These are phyloP conservation scores for Cylindrotheca closterium DNA, from an alignment of 108 stramenopile species.

Conservation along the genomic window DNA sequence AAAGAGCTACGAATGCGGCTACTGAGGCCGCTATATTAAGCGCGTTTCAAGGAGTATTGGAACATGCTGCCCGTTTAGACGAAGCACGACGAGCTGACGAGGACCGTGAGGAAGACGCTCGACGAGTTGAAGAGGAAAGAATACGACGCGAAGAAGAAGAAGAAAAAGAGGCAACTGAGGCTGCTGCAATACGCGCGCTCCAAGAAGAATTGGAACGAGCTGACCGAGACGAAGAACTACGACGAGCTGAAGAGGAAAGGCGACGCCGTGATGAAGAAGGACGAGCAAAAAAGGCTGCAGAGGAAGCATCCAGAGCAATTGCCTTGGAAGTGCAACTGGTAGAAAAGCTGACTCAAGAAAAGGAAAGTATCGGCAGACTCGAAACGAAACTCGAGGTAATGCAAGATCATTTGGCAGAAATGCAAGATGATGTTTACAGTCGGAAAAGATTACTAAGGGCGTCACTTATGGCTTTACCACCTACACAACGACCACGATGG, in stretches of 20 bases:
- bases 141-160: background rate
- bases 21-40: background rate
- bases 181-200: background rate
- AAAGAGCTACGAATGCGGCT: background rate
- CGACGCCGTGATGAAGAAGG: background rate
- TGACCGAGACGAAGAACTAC: background rate
- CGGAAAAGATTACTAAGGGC: background rate
- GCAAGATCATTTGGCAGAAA: background rate
- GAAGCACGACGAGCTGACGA: background rate
- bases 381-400: no score
- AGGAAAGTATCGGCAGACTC: no score
- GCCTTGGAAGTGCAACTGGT: no score
- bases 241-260: no score
- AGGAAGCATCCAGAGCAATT: background rate
- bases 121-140: background rate
- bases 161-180: background rate
- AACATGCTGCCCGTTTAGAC: background rate
- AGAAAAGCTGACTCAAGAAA: no score
- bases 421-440: background rate
- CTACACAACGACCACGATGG: no score
- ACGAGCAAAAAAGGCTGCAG: background rate
- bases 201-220: background rate
- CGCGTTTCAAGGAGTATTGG: background rate
- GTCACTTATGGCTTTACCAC: no score
- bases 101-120: background rate